A percentile compares a stretch with the other conserved stretches of the same genome.
These are phyloP conservation scores for Phytopythium delawarense DNA, from an alignment of 352 stramenopile genomes.

Conservation along the genomic window DNA sequence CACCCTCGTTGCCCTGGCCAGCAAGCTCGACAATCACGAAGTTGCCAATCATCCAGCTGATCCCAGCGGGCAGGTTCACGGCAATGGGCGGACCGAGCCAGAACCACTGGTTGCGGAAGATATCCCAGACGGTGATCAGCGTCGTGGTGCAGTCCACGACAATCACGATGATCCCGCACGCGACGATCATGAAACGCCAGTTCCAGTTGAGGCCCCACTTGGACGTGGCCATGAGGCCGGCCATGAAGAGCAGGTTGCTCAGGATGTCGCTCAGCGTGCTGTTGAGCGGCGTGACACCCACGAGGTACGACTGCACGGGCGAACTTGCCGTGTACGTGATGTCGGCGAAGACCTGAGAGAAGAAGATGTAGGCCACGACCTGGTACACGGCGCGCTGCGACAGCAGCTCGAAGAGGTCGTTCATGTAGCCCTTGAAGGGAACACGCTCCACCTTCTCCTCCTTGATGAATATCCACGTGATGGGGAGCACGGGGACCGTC, in stretches of 20 bases:
- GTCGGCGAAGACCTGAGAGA: conserved; percentile 16
- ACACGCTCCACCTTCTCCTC: conserved; percentile 27
- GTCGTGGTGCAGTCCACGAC: conserved; percentile 11
- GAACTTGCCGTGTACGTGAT: conserved; percentile 17
- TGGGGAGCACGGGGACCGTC: conserved; percentile 14
- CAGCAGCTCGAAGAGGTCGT: conserved; percentile 29
- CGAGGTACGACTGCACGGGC: conserved; percentile 16
- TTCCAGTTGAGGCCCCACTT: conserved; percentile 27
- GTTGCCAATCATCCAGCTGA: conserved; percentile 19
- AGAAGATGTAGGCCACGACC: conserved; percentile 19
- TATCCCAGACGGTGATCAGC: conserved; percentile 11
- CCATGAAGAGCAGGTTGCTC: conserved; percentile 16
- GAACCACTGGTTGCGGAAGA: conserved; percentile 13
- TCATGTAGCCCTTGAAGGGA: conserved; percentile 15
- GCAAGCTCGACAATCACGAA: conserved; percentile 29
- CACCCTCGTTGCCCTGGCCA: conserved; percentile 26
- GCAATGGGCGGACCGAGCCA: conserved; percentile 12
- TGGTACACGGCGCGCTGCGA: conserved; percentile 25
- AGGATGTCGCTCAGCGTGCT: conserved; percentile 19
- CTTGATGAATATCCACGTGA: conserved; percentile 47
- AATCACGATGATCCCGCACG: conserved; percentile 10
- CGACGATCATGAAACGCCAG: conserved; percentile 26
- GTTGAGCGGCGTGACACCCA: conserved; percentile 19
- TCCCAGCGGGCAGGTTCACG: conserved; percentile 13
- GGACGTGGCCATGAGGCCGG: conserved; percentile 17